Base-by-base conservation (phyloP, 2,329 filamentous ascomycete genomes). In the Zymoseptoria crescenta region DNA sequence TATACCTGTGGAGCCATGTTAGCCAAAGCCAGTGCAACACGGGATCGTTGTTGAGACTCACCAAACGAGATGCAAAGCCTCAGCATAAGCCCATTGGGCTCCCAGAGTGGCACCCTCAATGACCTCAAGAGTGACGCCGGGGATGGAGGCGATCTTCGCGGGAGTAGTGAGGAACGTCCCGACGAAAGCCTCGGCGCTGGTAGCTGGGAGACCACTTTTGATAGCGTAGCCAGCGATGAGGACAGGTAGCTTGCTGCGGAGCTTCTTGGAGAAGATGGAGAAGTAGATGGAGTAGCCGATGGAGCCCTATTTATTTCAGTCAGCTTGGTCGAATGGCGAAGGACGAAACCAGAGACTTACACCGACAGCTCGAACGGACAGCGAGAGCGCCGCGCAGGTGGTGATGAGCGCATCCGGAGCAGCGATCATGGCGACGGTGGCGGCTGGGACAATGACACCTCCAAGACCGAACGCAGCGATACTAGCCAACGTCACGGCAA, bases 391-490 rank as follows among this genome's bases (percentile, higher is more conserved):
- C 7, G 67, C 64, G 53, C 65, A 67, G 3, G 69, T 71, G 0
- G 67, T 69, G 55, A 71, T 70, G 19, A 69, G 58, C n/a, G 67
- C 65, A 59, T 70, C 69, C 1, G 69, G 69, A 51, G 62, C 64
- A 24, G 67, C 65, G 35, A 67, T 68, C 62, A 69, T 67, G 29
- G 69, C 67, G n/a, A 69, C 65, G n/a, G 68, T 71, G 1, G 68
- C 66, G 6, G 69, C 65, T 16, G 68, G 69, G 2, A 71, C 69
- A 29, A 70, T 63, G 28, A 70, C 65, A 55, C 68, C 68, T 24
- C 74, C 74, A 1, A 76, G 66, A 45, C 74, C 74, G 27, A 76
- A 71, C 1, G 69, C 69, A 6, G 73, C 72, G 8, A 75, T 59
- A 13, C 70, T 70, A 4, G 59, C 54, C 62, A 70, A 30, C 1